Base-by-base conservation (phyloP, 2,329 filamentous ascomycete species). In the Fusarium pilosicola region DNA sequence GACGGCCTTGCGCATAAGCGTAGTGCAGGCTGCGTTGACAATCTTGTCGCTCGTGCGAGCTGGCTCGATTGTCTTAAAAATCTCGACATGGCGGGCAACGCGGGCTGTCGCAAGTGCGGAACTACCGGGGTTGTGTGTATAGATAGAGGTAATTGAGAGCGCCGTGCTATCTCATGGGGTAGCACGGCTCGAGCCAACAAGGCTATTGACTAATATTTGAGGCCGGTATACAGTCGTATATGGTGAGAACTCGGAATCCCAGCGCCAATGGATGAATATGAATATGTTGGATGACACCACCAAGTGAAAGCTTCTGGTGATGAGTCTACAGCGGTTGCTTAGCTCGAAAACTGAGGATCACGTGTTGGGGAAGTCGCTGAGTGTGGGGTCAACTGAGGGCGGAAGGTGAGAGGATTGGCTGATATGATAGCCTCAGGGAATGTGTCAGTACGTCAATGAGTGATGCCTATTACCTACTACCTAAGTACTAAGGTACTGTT, bases 21-120 rank as follows among this genome's bases (percentile, higher is more conserved):
- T 62, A 87, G 82, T 70, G 87, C 83, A 77, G 85, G 83, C 79
- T 87, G 86, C 79, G 88, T 84, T 74, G 87, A 86, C 75, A 87
- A 84, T 81, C 88, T 88, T 67, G 89, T 88, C 79, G 90, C 86
- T 81, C 88, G 88, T 83, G 89, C 89, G 80, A 93, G 84, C 81
- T 89, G 88, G 85, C 89, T 89, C 81, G 91, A 88, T 82, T 90
- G 89, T 81, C 91, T 89, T 76, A 93, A 84, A 79, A 91, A 85
- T 78, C 89, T 89, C 81, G 90, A 90, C 91, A 93, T 93, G 83
- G 81, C 78, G 75, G 76, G 73, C 73, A 73, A 70, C 76, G 68
- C 70, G 71, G 70, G 74, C 74, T 78, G 75, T 79, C 78, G 79
- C 75, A 71, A 76, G 60, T 77, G 77, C 80, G 81, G 81, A 79